These are phyloP conservation scores for Malassezia japonica DNA, from an alignment of 1,284 basidiomycete genomes.

Conservation along the genomic window DNA sequence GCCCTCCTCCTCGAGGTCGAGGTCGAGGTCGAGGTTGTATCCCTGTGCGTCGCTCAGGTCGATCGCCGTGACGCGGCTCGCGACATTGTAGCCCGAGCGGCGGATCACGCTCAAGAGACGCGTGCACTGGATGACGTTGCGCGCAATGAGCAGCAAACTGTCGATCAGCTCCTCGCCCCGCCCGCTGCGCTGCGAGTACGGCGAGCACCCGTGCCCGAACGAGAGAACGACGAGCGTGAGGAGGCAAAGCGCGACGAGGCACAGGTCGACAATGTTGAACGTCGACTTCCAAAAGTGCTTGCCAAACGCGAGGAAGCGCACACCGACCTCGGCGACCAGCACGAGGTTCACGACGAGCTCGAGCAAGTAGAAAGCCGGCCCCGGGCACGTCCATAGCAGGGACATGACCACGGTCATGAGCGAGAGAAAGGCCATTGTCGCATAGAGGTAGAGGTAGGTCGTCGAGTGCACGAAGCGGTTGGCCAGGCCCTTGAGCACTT, in stretches of 20 bases:
- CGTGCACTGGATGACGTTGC: conserved; percentile 42
- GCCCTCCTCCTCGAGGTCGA: conserved; percentile 44
- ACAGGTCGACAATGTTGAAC: conserved; percentile 43
- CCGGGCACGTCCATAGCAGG: conserved; percentile 37
- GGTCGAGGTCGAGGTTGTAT: conserved; percentile 40
- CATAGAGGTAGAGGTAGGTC: conserved; percentile 46
- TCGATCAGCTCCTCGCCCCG: conserved; percentile 43
- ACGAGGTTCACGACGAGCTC: conserved; percentile 41
- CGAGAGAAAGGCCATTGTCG: conserved; percentile 39
- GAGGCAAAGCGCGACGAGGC: conserved; percentile 37
- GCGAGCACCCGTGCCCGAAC: conserved; percentile 45
- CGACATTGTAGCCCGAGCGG: conserved; percentile 32
- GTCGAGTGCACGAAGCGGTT: conserved; percentile 46
- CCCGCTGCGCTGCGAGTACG: conserved; percentile 26
- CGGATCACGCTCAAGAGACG: conserved; percentile 40
- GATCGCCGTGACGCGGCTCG: conserved; percentile 32
- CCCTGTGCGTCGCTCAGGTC: conserved; percentile 31
- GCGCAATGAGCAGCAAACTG: conserved; percentile 38
- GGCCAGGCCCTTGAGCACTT: conserved; percentile 45
- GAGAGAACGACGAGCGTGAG: conserved; percentile 42
- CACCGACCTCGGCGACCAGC: conserved; percentile 41
- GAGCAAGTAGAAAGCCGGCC: conserved; percentile 38
- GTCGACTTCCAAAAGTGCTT: conserved; percentile 47
- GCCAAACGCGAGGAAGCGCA: conserved; percentile 39
- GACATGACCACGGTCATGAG: conserved; percentile 40